These are phyloP conservation scores for Polyplosphaeria fusca DNA, from an alignment of 495 filamentous ascomycete species.

Conservation along the genomic window DNA sequence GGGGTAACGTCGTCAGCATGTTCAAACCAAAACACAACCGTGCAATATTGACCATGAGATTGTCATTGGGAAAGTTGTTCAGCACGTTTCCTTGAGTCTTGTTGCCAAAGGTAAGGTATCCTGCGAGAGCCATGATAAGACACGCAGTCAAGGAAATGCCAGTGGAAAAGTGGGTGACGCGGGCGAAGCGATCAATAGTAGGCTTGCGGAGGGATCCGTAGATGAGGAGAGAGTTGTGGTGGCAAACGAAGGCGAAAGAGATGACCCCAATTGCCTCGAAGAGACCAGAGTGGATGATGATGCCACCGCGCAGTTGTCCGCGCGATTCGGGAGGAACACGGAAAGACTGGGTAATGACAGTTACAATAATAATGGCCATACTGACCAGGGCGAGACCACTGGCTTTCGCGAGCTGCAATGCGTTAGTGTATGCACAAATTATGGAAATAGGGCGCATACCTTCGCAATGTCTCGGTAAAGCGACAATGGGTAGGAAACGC, in stretches of 20 bases:
- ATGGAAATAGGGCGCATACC: slow-evolving; percentile 48
- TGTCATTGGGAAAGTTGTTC: slow-evolving; percentile 91
- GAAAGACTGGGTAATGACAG: slow-evolving; percentile 82
- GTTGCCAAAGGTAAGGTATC: slow-evolving; percentile 90
- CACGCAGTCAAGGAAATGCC: slow-evolving; percentile 84
- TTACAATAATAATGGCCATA: slow-evolving; percentile 84
- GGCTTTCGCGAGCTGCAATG: slow-evolving; percentile 79
- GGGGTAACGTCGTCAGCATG: slow-evolving; percentile 94
- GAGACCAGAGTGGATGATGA: slow-evolving; percentile 77
- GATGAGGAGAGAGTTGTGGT: slow-evolving; percentile 95
- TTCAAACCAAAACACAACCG: slow-evolving; percentile 91
- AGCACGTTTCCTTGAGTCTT: slow-evolving; percentile 91
- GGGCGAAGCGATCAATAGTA: slow-evolving; percentile 88
- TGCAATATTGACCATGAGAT: slow-evolving; percentile 89
- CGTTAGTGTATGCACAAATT: slow-evolving; percentile 34
- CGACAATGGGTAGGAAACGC: slow-evolving; percentile 87
- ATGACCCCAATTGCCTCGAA: slow-evolving; percentile 97
- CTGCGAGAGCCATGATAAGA: slow-evolving; percentile 79
- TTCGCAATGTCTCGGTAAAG: slow-evolving; percentile 97
- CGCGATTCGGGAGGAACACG: slow-evolving; percentile 64
- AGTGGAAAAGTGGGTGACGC: slow-evolving; percentile 89
- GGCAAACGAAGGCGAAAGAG: slow-evolving; percentile 92
- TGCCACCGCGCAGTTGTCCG: slow-evolving; percentile 62
- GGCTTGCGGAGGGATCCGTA: slow-evolving; percentile 93
- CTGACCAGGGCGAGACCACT: slow-evolving; percentile 85